Evolutionary conservation across 208 protist genomes (phyloP), one percentile per base, ranked within the genome.

Genomic region (Balamuthia mandrillaris): DNA sequence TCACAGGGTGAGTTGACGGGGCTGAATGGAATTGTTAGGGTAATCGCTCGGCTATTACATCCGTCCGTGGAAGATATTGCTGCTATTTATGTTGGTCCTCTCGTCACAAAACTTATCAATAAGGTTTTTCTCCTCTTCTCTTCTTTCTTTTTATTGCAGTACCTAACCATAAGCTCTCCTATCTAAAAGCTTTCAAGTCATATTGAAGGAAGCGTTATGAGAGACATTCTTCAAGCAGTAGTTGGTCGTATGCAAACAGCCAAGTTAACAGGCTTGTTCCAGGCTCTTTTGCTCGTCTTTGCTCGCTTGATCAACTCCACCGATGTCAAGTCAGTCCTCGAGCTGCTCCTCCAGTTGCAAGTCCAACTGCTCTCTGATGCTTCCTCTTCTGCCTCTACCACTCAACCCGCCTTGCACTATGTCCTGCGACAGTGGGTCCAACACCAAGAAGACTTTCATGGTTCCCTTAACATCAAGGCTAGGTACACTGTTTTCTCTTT

Each of bases 371-470:
- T 51, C 37, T 79, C n/a, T n/a, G n/a, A n/a, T n/a, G n/a, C n/a
- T n/a, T n/a, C n/a, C n/a, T n/a, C n/a, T n/a, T n/a, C n/a, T n/a
- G n/a, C n/a, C n/a, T n/a, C n/a, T n/a, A n/a, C n/a, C n/a, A n/a
- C n/a, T n/a, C n/a, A n/a, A n/a, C n/a, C n/a, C n/a, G n/a, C n/a
- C n/a, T n/a, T n/a, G 41, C 9, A 18, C 0, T 79, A 45, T n/a
- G 70, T 79, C 7, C 42, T 79, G 31, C 70, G 37, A 24, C 37
- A 29, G 4, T 79, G 70, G 70, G 49, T 41, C 10, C 65, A 79
- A 47, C 70, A 79, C 33, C 70, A 79, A 42, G 70, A 79, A n/a
- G 70, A 79, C 33, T 60, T 79, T 37, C 41, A 79, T 35, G 70
- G 70, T 18, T 60, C 29, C 27, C 41, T 79, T 18, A 79, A 79